phyloP scores from a whole-genome alignment of 2,329 filamentous ascomycete species.

The Plenodomus biglobosus region DNA sequence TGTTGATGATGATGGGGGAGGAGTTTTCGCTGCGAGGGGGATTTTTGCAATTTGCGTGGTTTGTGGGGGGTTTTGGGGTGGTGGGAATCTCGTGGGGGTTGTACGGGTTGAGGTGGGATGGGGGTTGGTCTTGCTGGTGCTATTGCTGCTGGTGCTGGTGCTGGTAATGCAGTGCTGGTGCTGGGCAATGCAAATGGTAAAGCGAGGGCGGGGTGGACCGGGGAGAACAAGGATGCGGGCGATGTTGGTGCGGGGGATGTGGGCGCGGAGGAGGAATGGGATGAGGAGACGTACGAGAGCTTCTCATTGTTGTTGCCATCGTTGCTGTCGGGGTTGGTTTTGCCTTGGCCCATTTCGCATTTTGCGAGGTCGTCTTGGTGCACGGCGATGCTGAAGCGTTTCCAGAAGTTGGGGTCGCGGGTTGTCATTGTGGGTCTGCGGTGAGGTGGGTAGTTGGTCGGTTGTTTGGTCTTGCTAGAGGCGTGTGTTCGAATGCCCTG shows the following conservation, averaged over 20 bases:
- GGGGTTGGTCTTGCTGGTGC: too few species aligned
- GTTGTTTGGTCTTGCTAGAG: too few species aligned
- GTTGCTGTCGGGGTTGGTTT: slow-evolving; percentile 19
- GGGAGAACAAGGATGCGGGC: slow-evolving; percentile 6
- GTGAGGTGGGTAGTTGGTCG: neutral
- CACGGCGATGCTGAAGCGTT: slow-evolving; percentile 60
- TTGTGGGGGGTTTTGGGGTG: slow-evolving; percentile 1
- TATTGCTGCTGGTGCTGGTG: too few species aligned
- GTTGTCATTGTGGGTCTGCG: slow-evolving; percentile 52
- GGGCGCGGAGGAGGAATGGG: slow-evolving; percentile 14
- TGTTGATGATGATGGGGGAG: slow-evolving; percentile 1
- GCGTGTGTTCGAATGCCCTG: too few species aligned
- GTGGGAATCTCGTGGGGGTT: neutral
- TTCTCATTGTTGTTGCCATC: too few species aligned
- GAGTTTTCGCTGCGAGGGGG: slow-evolving; percentile 11
- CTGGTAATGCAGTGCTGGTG: too few species aligned
- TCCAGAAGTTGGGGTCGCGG: slow-evolving; percentile 62
- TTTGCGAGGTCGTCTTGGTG: slow-evolving; percentile 56
- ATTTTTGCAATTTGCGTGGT: slow-evolving; percentile 10
- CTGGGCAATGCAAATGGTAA: neutral
- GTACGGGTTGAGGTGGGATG: neutral
- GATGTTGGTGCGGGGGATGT: slow-evolving; percentile 14
- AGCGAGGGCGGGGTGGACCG: neutral
- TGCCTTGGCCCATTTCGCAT: slow-evolving; percentile 7
- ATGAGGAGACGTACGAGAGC: slow-evolving; percentile 43